These are phyloP conservation scores for Skeletonema costatum DNA, from an alignment of 108 stramenopile genomes.

Conservation along the genomic window DNA sequence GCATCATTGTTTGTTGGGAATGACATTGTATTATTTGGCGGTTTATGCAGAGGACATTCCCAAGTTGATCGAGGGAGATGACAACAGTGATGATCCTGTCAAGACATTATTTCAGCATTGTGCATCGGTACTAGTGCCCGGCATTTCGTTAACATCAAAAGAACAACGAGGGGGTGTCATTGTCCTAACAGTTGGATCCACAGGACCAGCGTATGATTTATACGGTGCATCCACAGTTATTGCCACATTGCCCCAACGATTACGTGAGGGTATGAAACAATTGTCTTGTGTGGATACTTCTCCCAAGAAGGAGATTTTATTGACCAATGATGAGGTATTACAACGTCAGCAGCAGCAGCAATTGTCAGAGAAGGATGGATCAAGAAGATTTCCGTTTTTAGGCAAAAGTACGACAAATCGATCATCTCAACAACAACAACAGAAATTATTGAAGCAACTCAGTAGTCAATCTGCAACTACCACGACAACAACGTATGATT, in stretches of 20 bases:
- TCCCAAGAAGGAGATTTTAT: background rate
- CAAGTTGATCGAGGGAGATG: background rate
- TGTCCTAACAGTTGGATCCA: constrained; percentile 30
- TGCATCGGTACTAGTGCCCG: constrained; percentile 15
- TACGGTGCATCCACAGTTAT: constrained; percentile 31
- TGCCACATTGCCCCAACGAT: constrained; percentile 19
- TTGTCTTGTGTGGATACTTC: constrained; percentile 20
- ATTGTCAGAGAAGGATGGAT: background rate
- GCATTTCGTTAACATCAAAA: background rate
- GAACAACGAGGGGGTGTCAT: constrained; percentile 6
- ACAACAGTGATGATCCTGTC: background rate
- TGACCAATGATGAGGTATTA: background rate
- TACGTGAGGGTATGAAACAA: constrained; percentile 19
- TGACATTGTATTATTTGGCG: constrained; percentile 39
- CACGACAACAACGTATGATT: constrained; percentile 21
- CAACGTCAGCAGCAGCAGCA: background rate
- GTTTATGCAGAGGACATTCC: constrained; percentile 22
- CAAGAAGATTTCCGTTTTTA: background rate
- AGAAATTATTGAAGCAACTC: background rate
- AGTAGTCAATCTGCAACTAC: background rate
- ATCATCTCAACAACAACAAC: background rate
- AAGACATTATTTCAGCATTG: constrained; percentile 4
- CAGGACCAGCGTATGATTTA: constrained; percentile 42
- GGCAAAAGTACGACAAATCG: background rate
- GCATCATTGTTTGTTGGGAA: constrained; percentile 15